Conservation (phyloP, 495 filamentous ascomycete genomes). For the Talaromyces stipitatus region DNA sequence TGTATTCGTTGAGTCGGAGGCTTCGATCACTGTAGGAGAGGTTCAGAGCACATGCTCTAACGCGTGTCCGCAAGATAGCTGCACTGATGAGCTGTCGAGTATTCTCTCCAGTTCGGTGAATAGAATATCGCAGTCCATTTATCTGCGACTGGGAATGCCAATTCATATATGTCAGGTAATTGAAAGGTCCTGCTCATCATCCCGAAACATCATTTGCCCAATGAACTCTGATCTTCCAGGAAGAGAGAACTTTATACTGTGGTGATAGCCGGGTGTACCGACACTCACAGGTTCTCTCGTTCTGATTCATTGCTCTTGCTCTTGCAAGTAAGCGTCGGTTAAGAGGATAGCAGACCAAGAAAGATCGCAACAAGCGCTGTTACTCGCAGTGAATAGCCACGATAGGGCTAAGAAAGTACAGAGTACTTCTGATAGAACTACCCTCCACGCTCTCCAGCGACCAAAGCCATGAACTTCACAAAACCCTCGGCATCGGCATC, state of each 20-base stretch:
- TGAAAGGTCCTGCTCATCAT: not conserved
- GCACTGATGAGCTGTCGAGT: not conserved
- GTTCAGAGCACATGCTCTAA: not conserved
- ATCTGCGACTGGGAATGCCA: not conserved
- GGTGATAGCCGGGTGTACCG: not conserved
- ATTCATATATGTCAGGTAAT: not conserved
- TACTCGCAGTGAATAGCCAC: not conserved
- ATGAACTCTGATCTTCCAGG: not conserved
- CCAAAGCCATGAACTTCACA: conserved; percentile 32
- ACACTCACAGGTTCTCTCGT: not conserved
- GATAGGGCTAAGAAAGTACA: not conserved
- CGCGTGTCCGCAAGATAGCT: not conserved
- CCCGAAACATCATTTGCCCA: not conserved
- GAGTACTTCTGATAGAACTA: not conserved
- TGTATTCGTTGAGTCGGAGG: not conserved
- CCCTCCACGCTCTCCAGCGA: conserved; percentile 14
- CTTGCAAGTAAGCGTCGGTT: not conserved
- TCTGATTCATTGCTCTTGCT: not conserved
- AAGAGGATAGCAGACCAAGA: not conserved
- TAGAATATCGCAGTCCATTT: not conserved
- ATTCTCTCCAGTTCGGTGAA: not conserved
- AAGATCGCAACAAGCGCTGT: not conserved
- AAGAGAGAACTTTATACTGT: not conserved
- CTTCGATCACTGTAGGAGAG: not conserved
- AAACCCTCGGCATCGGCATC: conserved; percentile 30